These are phyloP conservation scores for Verticillium longisporum DNA, from an alignment of 2,329 filamentous ascomycete species.

Conservation along the genomic window DNA sequence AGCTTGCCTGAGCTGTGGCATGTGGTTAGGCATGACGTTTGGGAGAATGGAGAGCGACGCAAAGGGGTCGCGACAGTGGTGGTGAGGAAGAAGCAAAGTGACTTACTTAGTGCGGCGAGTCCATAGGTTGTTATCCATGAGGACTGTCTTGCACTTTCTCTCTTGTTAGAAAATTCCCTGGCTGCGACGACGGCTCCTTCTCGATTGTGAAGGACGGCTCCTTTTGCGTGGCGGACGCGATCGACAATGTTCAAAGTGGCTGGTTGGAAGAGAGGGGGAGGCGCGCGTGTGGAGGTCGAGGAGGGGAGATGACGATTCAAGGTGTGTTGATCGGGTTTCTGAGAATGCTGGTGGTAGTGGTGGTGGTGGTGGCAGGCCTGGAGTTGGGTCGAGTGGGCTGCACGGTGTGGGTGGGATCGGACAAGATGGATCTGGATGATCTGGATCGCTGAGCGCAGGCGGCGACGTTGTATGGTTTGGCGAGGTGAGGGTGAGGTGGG, in stretches of 20 bases:
- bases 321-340: not conserved
- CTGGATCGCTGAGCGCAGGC: not conserved
- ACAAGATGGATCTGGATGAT: not conserved
- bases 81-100: not conserved
- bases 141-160: slow-evolving; percentile 22
- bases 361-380: not conserved
- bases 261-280: not conserved
- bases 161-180: slow-evolving; percentile 3
- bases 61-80: slow-evolving; percentile 1
- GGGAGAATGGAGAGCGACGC: slow-evolving; percentile 10
- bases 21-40: slow-evolving; percentile 13
- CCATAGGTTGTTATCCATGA: slow-evolving; percentile 65
- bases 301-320: not conserved
- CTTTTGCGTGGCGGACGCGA: not conserved
- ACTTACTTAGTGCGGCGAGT: slow-evolving; percentile 77
- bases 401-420: not conserved
- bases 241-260: not conserved
- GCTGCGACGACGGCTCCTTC: slow-evolving; percentile 4
- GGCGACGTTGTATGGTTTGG: not conserved
- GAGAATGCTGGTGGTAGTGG: not conserved
- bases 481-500: not conserved
- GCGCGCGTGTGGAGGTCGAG: not conserved
- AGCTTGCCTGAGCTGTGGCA: slow-evolving; percentile 72
- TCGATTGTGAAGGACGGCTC: slow-evolving; percentile 1
- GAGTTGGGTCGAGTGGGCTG: not conserved